These are phyloP conservation scores for Cytospora piceae DNA, from an alignment of 2,329 filamentous ascomycete species.

Conservation along the genomic window DNA sequence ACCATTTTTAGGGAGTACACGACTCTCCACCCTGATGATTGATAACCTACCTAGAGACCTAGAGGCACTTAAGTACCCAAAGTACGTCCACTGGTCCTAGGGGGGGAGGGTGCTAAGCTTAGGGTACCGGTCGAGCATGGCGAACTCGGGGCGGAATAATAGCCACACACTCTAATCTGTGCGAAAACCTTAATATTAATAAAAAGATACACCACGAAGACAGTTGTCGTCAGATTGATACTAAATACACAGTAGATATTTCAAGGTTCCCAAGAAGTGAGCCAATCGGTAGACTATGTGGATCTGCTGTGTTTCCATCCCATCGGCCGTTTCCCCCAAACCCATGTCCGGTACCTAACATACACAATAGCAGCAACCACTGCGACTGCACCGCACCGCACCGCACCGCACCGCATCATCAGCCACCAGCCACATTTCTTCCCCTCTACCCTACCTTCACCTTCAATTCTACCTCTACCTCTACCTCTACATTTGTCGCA, in stretches of 20 bases:
- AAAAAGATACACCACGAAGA: background rate
- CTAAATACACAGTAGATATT: too few species aligned
- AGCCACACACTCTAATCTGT: background rate
- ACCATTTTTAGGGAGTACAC: too few species aligned
- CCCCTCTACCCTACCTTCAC: too few species aligned
- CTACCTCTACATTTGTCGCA: slow-evolving; percentile 3
- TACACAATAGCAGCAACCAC: too few species aligned
- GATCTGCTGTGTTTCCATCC: background rate
- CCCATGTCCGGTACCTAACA: background rate
- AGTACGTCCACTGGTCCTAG: too few species aligned
- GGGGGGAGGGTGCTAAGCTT: too few species aligned
- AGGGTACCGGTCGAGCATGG: background rate
- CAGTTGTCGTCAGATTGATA: background rate
- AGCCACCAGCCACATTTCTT: background rate
- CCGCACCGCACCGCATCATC: slow-evolving; percentile 1
- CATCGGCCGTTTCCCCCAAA: background rate
- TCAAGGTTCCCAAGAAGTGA: too few species aligned
- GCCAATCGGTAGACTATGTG: too few species aligned
- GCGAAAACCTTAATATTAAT: background rate
- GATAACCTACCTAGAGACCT: too few species aligned
- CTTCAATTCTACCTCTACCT: background rate
- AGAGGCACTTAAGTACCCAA: too few species aligned
- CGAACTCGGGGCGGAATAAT: background rate
- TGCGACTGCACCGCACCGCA: background rate
- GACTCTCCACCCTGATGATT: too few species aligned